Evolutionary conservation across 1,284 basidiomycete genomes (phyloP), one percentile per base, ranked within the genome.

Genomic region (Blastosporella zonata): DNA sequence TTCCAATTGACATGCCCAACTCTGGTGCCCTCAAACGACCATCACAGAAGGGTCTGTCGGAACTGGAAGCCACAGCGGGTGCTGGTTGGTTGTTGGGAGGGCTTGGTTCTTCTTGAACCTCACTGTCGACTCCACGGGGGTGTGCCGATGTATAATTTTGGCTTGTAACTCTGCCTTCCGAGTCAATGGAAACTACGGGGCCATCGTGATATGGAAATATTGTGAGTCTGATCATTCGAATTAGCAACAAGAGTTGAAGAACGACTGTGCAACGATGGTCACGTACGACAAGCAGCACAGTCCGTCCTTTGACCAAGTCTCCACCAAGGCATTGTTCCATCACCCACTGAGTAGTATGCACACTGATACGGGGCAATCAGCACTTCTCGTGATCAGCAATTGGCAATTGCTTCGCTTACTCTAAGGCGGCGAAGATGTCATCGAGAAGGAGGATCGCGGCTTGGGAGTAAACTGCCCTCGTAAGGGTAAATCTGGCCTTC

Each of bases 261-360:
- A 38, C 22, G 40, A 37, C 18, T 50, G 40, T 15, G 50, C 18
- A 29, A 27, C 3, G 21, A 12, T 28, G 39, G 9, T 17, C 4
- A 1, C 81, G 58, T 62, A 87, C 84, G 48, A 89, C 84, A 1
- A 91, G 69, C n/a, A 91, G 63, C 28, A 90, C 69, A 0, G 88
- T 92, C 31, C 88, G 73, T 6, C 77, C 82, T 34, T 73, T 68
- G 34, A 91, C 67, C 6, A 92, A 68, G 50, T 85, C 80, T 3
- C 87, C 84, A 27, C 67, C 65, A 64, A 91, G 78, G 56, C 87
- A 85, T 46, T 88, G 78, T 15, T 89, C 79, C 8, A 90, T 79
- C 50, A 91, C 82, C 78, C 79, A 89, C 53, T 79, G 78, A 0
- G 86, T 74, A 0, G 87, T 91, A 52, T 85, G 78, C 1, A 81